Evolutionary conservation across 371 early-diverging fungal species (phyloP), one percentile per base, ranked within the genome.

Genomic region (Lichtheimia ornata): DNA sequence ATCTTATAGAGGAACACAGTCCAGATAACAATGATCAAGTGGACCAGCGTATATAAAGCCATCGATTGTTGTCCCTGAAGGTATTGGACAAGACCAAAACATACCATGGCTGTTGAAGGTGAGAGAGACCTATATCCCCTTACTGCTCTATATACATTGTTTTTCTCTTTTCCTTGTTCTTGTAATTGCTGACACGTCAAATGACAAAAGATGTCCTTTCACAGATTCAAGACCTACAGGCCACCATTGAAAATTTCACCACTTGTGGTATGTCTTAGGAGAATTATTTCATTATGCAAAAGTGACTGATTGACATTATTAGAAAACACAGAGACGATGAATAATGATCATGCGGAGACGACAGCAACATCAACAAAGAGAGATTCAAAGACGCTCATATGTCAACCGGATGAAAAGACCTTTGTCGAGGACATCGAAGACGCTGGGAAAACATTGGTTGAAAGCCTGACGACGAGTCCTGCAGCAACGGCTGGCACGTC

Each of bases 191-290:
- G 35, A 35, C 11, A 35, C 35, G 9, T 11, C 6, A 2, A 35
- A 35, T 35, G 35, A 35, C 35, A 35, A 35, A 9, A 56, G 57
- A 56, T 45, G 57, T 56, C 20, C 22, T 56, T 15, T 56, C 57
- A 24, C 57, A 56, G 25, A 56, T 56, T 13, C 57, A 44, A 20
- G 53, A 41, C 43, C 35, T 61, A 40, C 55, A 61, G 50, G 22
- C 45, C 22, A 41, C 55, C 22, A 61, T 61, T 24, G 47, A 56
- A 45, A 44, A 44, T 25, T 56, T 56, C 25, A 43, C 25, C 2
- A 27, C 43, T n/a, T 44, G 43, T 42, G 45, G 57, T 35, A 40
- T 17, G 17, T 14, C n/a, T 6, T 6, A 40, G 42, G 25, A 56
- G 20, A 45, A 45, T 56, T 22, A 41, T 27, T 54, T 40, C 53